Percentiles rank a stretch among this genome's conserved stretches.
Evolutionary conservation across 163 green algal genomes (phyloP).

Genomic region (Chlorella variabilis): DNA sequence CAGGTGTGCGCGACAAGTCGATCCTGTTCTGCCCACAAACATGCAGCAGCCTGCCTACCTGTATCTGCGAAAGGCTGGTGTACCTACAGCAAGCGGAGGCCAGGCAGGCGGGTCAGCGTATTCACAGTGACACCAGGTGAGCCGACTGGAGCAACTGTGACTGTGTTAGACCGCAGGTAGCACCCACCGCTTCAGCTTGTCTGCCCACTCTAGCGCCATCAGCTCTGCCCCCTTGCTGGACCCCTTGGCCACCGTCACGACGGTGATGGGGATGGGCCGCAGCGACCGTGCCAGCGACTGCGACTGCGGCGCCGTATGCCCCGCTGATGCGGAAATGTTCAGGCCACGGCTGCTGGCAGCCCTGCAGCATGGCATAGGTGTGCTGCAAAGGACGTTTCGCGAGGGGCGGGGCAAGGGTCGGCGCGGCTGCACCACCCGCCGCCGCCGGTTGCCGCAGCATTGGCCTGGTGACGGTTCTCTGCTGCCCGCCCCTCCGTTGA

Average conservation of each 20-base stretch:
- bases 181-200: slow-evolving; percentile 53
- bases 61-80: not conserved
- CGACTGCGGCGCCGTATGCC: not conserved
- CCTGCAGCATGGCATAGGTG: too few species aligned
- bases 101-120: too few species aligned
- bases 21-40: slow-evolving; percentile 49
- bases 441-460: too few species aligned
- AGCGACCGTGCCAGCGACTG: slow-evolving; percentile 34
- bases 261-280: slow-evolving; percentile 45
- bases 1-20: too few species aligned
- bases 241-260: slow-evolving; percentile 36
- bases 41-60: not conserved
- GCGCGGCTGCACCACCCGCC: too few species aligned
- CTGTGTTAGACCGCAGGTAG: not conserved
- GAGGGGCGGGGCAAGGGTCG: too few species aligned
- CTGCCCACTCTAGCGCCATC: slow-evolving; percentile 65
- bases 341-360: too few species aligned
- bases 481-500: too few species aligned
- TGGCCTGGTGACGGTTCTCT: too few species aligned
- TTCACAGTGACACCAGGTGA: too few species aligned
- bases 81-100: not conserved
- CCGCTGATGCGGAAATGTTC: too few species aligned
- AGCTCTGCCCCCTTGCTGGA: slow-evolving; percentile 30
- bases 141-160: not conserved
- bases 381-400: too few species aligned